Evolutionary conservation across 441 rosid genomes (phyloP).

Genomic region (Mallotus repandus): DNA sequence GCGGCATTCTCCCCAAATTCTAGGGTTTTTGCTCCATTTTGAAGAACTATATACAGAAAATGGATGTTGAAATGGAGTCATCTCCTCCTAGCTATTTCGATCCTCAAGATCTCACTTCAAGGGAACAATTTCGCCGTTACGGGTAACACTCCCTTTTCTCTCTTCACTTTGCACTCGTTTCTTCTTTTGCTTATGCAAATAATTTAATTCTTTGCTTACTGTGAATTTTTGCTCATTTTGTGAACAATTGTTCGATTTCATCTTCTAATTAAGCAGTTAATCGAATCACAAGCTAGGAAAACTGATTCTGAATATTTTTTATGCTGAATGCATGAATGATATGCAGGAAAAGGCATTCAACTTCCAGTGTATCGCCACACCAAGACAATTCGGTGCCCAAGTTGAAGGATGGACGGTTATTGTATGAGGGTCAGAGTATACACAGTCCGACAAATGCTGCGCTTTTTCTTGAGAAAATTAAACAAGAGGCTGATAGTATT

Average conservation of each 20-base stretch:
- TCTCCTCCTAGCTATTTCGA: constrained; percentile 67
- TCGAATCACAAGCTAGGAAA: too few species aligned
- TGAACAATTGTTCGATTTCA: too few species aligned
- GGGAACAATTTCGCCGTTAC: constrained; percentile 84
- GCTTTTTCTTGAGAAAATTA: constrained; percentile 89
- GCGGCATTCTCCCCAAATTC: too few species aligned
- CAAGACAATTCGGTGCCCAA: constrained; percentile 48
- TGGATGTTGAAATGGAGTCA: constrained; percentile 64
- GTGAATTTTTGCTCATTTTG: too few species aligned
- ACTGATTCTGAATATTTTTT: background rate
- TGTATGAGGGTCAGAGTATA: constrained; percentile 74
- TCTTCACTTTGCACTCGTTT: background rate
- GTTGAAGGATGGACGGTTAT: constrained; percentile 61
- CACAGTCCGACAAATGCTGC: constrained; percentile 95
- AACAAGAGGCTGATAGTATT: constrained; percentile 73
- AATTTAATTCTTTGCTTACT: too few species aligned
- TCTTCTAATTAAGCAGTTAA: too few species aligned
- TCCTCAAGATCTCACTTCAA: constrained; percentile 61
- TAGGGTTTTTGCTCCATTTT: constrained; percentile 5
- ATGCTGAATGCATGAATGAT: background rate
- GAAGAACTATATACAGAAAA: background rate
- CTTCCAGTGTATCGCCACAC: constrained; percentile 51
- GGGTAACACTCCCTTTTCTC: constrained; percentile 43
- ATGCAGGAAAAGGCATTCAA: constrained; percentile 75
- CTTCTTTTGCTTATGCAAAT: too few species aligned